These are phyloP conservation scores for Plasmopara viticola DNA, from an alignment of 352 stramenopile species.

Conservation along the genomic window DNA sequence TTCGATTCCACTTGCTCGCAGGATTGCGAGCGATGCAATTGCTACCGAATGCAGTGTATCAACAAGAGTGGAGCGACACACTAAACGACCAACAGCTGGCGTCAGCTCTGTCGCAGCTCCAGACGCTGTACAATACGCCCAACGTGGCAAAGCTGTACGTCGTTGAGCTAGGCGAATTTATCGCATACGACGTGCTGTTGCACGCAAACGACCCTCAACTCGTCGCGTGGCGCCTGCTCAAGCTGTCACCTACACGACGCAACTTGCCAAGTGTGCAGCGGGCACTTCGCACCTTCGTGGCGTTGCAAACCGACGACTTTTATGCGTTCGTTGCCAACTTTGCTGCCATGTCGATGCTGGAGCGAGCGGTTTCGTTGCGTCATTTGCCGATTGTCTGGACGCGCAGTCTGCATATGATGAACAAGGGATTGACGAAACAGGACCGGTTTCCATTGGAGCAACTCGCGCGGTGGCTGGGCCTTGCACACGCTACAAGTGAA, in stretches of 20 bases:
- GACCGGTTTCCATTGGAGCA: slow-evolving; percentile 43
- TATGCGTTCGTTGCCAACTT: slow-evolving; percentile 25
- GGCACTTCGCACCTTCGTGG: slow-evolving; percentile 45
- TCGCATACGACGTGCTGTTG: slow-evolving; percentile 53
- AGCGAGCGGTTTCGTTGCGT: slow-evolving; percentile 34
- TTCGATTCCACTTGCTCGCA: slow-evolving; percentile 52
- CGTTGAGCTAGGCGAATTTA: slow-evolving; percentile 28
- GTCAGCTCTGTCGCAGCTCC: slow-evolving; percentile 52
- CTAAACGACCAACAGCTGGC: slow-evolving; percentile 65
- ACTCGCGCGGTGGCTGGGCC: slow-evolving; percentile 27
- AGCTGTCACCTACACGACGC: slow-evolving; percentile 22
- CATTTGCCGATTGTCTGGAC: slow-evolving; percentile 38
- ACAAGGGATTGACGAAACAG: slow-evolving; percentile 58
- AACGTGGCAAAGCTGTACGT: slow-evolving; percentile 1
- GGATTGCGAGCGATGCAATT: slow-evolving; percentile 35
- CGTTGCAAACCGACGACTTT: slow-evolving; percentile 45
- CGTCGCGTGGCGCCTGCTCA: slow-evolving; percentile 36
- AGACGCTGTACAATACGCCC: slow-evolving; percentile 26
- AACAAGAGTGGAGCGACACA: slow-evolving; percentile 54
- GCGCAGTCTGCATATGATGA: slow-evolving; percentile 35
- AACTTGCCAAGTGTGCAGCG: slow-evolving; percentile 19
- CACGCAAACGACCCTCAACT: slow-evolving; percentile 40
- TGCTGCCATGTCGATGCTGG: slow-evolving; percentile 28
- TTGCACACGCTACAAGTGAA: slow-evolving; percentile 10
- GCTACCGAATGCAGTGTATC: slow-evolving; percentile 9